Base-by-base conservation (phyloP, 1,284 basidiomycete genomes). In the Moniliella sp. region DNA sequence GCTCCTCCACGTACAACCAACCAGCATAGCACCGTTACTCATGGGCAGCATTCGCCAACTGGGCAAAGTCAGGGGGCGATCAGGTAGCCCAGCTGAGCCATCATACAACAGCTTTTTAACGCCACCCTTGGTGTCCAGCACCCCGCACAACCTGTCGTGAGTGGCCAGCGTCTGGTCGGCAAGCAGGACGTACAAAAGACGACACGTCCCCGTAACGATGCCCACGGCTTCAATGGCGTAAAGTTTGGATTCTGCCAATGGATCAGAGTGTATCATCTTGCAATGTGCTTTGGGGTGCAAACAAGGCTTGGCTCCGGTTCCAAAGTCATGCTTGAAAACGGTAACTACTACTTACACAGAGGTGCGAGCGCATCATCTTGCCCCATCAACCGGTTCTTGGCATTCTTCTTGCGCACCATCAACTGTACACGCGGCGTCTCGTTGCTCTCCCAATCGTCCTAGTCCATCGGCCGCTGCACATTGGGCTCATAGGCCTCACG, bases 341-440 rank as follows among this genome's bases (percentile, higher is more conserved):
- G 51, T 51, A 12, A 43, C 47, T 47, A 8, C 11, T 14, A 12
- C 16, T n/a, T n/a, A 27, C 23, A 18, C 8, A 18, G 7, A 4
- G 26, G 18, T 11, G 31, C 21, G 12, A 11, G 18, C 16, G 21
- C 4, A 9, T 10, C 14, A 11, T 4, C 11, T 18, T 15, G 17
- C 11, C 14, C 16, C 17, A n/a, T 11, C 11, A 12, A 3, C 7
- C 3, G 14, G n/a, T 13, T 15, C 12, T 4, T 48, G 28, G 40
- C 14, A 30, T 49, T 48, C 44, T n/a, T n/a, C n/a, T 50, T 50
- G 30, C 48, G 46, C 13, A 50, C 46, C n/a, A 44, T 39, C 10
- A 48, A 48, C 29, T 53, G 50, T 25, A 53, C 30, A 2, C 50
- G 48, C 13, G 47, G 19, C 3, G 50, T 39, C 30, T 53, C 50